Evolutionary conservation across 768 basidiomycete species (phyloP), one percentile per base, ranked within the genome.

Genomic region (Leccinum variicolor): DNA sequence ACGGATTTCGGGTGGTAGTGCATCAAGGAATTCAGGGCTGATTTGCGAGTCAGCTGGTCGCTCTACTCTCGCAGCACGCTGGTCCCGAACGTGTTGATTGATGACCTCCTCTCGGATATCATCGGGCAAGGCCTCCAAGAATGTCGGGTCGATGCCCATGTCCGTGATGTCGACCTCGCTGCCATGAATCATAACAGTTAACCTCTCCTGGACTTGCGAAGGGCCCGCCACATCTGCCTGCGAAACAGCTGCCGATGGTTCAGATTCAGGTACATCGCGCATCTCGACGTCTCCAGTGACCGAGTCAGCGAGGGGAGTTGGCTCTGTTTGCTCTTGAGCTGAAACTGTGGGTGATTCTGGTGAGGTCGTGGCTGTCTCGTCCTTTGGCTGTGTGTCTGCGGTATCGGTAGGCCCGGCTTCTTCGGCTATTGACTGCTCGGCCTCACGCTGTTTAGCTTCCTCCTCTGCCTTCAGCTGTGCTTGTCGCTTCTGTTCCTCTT

Each of bases 51-150:
- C 93, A 17, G 83, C 78, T 33, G 84, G 89, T 48, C 84, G 81
- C 69, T 89, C 89, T 55, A 86, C 77, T 67, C 85, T 79, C 4
- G 92, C 85, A 11, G 90, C 86, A 41, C 89, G 86, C 59, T 88
- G 92, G 64, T 98, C 97, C 9, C 94, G 87, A 64, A 98, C 86
- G 68, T 99, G 96, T 68, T 99, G 97, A 66, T 95, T 94, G 53
- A 99, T 80, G 34, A 99, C 94, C 69, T 99, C 97, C 69, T 97
- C 96, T 52, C 97, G 85, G 89, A 99, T 98, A 63, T 98, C 96
- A 68, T 99, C 97, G 0, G 97, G 97, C 9, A 99, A 76, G 25
- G 97, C 97, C 74, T 98, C 94, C 56, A 99, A 77, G 82, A 99
- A 99, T 6, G 93, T 94, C 2, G 95, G 93, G 70, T 99, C 97